Evolutionary conservation across 495 filamentous ascomycete species (phyloP).

Genomic region (Annulohypoxylon bovei): DNA sequence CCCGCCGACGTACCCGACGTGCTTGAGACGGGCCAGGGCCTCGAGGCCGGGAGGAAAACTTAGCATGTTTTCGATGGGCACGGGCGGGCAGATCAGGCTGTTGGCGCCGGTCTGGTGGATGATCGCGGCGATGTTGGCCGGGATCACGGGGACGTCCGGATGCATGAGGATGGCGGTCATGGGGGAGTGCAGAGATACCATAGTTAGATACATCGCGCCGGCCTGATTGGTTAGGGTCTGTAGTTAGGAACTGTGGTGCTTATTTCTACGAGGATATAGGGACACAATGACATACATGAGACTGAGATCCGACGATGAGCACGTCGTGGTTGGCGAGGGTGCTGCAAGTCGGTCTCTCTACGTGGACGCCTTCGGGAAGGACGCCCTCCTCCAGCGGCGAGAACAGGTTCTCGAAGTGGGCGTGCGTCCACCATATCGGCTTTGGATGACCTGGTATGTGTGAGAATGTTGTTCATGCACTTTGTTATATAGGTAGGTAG

Average conservation of each 20-base stretch:
- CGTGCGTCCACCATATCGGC: conserved; percentile 45
- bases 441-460: conserved; percentile 42
- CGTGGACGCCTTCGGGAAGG: conserved; percentile 28
- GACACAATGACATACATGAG: conserved; percentile 31
- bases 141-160: conserved; percentile 33
- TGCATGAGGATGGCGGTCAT: conserved; percentile 38
- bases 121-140: conserved; percentile 39
- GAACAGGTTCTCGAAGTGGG: conserved; percentile 34
- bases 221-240: conserved; percentile 21
- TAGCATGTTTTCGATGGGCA: conserved; percentile 43
- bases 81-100: conserved; percentile 35
- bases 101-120: conserved; percentile 36
- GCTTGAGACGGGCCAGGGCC: conserved; percentile 32
- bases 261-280: not conserved
- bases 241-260: too few relatives aligned
- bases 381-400: conserved; percentile 31
- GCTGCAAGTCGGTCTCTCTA: conserved; percentile 26
- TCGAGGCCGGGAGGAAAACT: conserved; percentile 32
- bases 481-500: too few relatives aligned
- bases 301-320: conserved; percentile 30
- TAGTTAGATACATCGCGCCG: conserved; percentile 31
- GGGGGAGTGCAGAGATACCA: conserved; percentile 19
- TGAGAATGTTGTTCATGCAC: conserved; percentile 20
- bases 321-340: conserved; percentile 32
- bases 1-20: conserved; percentile 42